Base-by-base conservation (phyloP, 2,329 filamentous ascomycete genomes). In the Leptographium wingfieldii region DNA sequence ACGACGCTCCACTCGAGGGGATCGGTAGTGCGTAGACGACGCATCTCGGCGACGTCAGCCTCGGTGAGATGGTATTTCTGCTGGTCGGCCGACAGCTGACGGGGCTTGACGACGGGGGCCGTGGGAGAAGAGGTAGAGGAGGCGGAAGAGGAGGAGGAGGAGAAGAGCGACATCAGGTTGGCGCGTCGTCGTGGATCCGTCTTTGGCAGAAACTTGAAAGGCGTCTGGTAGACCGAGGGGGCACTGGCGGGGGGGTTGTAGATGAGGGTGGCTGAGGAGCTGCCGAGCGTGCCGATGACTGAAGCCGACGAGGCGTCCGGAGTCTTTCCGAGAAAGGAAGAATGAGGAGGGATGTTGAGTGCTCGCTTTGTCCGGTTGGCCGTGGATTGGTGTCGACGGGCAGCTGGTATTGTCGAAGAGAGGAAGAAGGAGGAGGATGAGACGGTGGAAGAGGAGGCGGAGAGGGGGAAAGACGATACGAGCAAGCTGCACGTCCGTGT, bases 191-290 rank as follows among this genome's bases (percentile, higher is more conserved):
- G 77, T 19, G 80, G 79, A 67, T 84, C 81, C 64, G 68, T 71
- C 57, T 74, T 76, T 59, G 83, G 83, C 35, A 86, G 78, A 72
- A 86, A 86, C 68, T 83, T 80, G 72, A 84, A 79, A 60, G 83
- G 83, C n/a, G 83, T 86, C 73, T 86, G 80, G 67, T 76, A 77
- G 60, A 84, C 81, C n/a, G 80, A 72, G 14, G 76, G 70, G 40
- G 72, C 73, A 53, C 76, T 72, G 38, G 75, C 71, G 51, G 76
- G 76, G 51, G 76, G 76, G 70, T 78, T 79, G 72, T 76, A 77
- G 65, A 78, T 71, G 66, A 78, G 74, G 61, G 73, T 71, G 66
- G 76, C 69, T 65, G 72, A 68, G 63, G 71, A 67, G 64, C 66
- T 66, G 64, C 67, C 66, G 51, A 59, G 70, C 64, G 60, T 69